These are phyloP conservation scores for Cryptococcus wingfieldii DNA, from an alignment of 1,284 basidiomycete genomes.

Conservation along the genomic window DNA sequence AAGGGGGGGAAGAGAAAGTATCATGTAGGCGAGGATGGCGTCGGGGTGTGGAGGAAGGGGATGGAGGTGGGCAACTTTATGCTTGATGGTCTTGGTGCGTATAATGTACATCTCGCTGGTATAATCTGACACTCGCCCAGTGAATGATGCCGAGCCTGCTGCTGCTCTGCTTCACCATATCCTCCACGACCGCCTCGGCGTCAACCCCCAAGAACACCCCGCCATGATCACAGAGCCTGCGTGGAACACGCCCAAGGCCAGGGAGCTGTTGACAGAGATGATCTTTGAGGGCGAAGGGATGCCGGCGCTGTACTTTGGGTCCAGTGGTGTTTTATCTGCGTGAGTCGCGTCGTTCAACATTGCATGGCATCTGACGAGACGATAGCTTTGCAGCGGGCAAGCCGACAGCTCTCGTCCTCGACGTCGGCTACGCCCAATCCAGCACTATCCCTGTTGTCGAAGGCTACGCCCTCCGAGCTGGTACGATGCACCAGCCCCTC, in stretches of 20 bases:
- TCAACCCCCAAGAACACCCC: slow-evolving; percentile 71
- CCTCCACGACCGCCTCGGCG: slow-evolving; percentile 68
- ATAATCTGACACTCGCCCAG: slow-evolving; percentile 48
- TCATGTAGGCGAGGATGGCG: slow-evolving; percentile 84
- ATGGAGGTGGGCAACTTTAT: slow-evolving; percentile 86
- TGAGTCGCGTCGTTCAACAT: slow-evolving; percentile 51
- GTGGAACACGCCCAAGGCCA: slow-evolving; percentile 86
- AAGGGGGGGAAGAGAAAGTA: slow-evolving; percentile 55
- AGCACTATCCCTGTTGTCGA: slow-evolving; percentile 95
- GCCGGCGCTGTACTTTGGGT: slow-evolving; percentile 96
- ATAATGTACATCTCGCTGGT: background rate
- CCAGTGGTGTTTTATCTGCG: slow-evolving; percentile 92
- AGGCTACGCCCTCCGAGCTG: slow-evolving; percentile 95
- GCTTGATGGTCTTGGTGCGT: slow-evolving; percentile 77
- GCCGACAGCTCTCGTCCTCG: slow-evolving; percentile 90
- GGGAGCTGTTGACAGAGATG: slow-evolving; percentile 90
- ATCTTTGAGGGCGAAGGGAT: slow-evolving; percentile 94
- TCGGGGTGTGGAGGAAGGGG: slow-evolving; percentile 81
- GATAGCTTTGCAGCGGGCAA: slow-evolving; percentile 89
- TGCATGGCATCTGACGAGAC: background rate
- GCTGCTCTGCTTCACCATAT: slow-evolving; percentile 71
- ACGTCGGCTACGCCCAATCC: slow-evolving; percentile 81
- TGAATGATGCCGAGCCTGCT: slow-evolving; percentile 72
- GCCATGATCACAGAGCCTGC: slow-evolving; percentile 90
- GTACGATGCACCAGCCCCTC: slow-evolving; percentile 53